A percentile compares a stretch with the other conserved stretches of the same genome.
phyloP scores from a whole-genome alignment of 306 rosid species.

The Cucurbita ficifolia region DNA sequence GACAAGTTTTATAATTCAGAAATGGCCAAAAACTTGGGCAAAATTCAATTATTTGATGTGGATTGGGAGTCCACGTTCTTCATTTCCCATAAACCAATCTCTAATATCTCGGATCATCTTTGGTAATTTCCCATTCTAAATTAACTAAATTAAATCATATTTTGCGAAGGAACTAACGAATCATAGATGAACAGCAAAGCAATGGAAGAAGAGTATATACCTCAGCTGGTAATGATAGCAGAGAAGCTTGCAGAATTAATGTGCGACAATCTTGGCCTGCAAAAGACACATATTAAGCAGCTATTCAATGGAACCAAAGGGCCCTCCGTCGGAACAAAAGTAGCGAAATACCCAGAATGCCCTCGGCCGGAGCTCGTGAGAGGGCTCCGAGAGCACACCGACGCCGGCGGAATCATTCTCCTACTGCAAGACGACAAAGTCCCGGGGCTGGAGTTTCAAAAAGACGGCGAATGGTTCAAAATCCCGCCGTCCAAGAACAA shows the following conservation, averaged over 20 bases:
- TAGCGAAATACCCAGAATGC: slow-evolving; percentile 67
- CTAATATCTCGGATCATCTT: slow-evolving; percentile 24
- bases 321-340: slow-evolving; percentile 72
- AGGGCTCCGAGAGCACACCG: slow-evolving; percentile 85
- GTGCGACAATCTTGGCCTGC: slow-evolving; percentile 66
- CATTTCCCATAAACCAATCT: slow-evolving; percentile 64
- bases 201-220: slow-evolving; percentile 48
- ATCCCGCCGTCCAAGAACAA: slow-evolving; percentile 76
- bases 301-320: slow-evolving; percentile 47
- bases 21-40: slow-evolving; percentile 34
- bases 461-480: slow-evolving; percentile 65
- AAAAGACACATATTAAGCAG: slow-evolving; percentile 30
- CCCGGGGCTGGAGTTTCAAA: slow-evolving; percentile 62
- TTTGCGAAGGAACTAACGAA: not conserved
- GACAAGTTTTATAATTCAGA: slow-evolving; percentile 50
- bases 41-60: slow-evolving; percentile 18
- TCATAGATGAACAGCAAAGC: slow-evolving; percentile 35
- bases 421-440: slow-evolving; percentile 78
- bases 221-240: slow-evolving; percentile 38
- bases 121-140: no score
- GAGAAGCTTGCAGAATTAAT: slow-evolving; percentile 56
- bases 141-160: no score
- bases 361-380: slow-evolving; percentile 50
- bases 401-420: slow-evolving; percentile 89
- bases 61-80: slow-evolving; percentile 85